These are phyloP conservation scores for Phytopythium vexans DNA, from an alignment of 352 stramenopile species.

Conservation along the genomic window DNA sequence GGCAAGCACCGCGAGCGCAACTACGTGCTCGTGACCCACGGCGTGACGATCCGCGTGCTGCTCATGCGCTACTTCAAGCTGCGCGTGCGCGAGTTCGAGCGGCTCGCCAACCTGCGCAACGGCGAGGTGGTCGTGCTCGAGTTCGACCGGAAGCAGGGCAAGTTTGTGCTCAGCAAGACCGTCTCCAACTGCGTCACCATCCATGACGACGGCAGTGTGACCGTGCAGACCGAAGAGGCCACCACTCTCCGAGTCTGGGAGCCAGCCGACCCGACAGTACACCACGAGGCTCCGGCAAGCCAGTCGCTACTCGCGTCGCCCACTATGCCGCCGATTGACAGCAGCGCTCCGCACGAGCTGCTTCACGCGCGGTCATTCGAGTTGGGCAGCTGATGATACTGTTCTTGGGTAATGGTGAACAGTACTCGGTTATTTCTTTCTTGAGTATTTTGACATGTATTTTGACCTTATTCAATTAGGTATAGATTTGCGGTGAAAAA, in stretches of 20 bases:
- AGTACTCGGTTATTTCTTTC: too few relatives aligned
- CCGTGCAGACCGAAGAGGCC: conserved; percentile 44
- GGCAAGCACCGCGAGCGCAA: conserved; percentile 72
- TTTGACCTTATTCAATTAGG: too few relatives aligned
- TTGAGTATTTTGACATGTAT: too few relatives aligned
- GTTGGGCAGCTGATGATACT: too few relatives aligned
- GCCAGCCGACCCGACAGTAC: too few relatives aligned
- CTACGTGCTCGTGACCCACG: conserved; percentile 86
- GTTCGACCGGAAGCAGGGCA: conserved; percentile 51
- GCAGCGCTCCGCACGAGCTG: too few relatives aligned
- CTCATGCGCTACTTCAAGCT: conserved; percentile 89
- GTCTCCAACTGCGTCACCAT: conserved; percentile 59
- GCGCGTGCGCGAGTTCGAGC: conserved; percentile 81
- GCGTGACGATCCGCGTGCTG: conserved; percentile 84
- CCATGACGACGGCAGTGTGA: conserved; percentile 34
- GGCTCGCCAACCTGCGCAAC: conserved; percentile 84
- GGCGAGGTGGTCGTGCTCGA: conserved; percentile 82
- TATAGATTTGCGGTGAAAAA: too few relatives aligned
- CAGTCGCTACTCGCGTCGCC: too few relatives aligned
- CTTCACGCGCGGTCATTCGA: too few relatives aligned
- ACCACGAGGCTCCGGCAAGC: too few relatives aligned
- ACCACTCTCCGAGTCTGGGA: conserved; percentile 34
- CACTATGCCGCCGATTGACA: too few relatives aligned
- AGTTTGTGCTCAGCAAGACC: conserved; percentile 64
- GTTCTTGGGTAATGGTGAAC: too few relatives aligned